Conservation (phyloP, 768 basidiomycete genomes). For the Rhizopogon roseolus region DNA sequence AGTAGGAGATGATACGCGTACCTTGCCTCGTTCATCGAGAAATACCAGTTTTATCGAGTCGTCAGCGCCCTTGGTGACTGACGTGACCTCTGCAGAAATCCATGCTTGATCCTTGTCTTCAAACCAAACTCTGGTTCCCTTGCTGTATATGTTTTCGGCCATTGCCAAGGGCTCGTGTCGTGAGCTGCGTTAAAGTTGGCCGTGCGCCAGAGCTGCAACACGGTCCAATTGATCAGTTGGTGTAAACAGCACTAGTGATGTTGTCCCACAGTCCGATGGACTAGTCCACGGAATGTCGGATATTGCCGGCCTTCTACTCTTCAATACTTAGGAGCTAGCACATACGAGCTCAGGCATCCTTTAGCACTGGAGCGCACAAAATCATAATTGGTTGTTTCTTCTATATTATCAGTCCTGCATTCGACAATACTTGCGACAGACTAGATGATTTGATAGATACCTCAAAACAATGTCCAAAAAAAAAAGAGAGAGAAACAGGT, state of each 20-base stretch:
- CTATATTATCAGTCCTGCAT: too few species aligned
- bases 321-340: too few species aligned
- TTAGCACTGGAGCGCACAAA: too few species aligned
- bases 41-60: slow-evolving; percentile 82
- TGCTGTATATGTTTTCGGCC: slow-evolving; percentile 92
- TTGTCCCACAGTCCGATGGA: not conserved
- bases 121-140: slow-evolving; percentile 88
- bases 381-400: too few species aligned
- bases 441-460: too few species aligned
- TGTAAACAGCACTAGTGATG: not conserved
- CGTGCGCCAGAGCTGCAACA: slow-evolving; percentile 1
- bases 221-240: not conserved
- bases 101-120: slow-evolving; percentile 93
- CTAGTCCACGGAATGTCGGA: too few species aligned
- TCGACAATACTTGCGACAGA: too few species aligned
- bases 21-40: slow-evolving; percentile 90
- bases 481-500: too few species aligned
- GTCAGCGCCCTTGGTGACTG: slow-evolving; percentile 57
- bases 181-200: slow-evolving; percentile 3
- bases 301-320: too few species aligned
- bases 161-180: slow-evolving; percentile 35
- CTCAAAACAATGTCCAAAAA: too few species aligned
- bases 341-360: too few species aligned
- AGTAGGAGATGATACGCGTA: slow-evolving; percentile 26
- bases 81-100: slow-evolving; percentile 83